Evolutionary conservation across 1,284 basidiomycete genomes (phyloP), one percentile per base, ranked within the genome.

Genomic region (Binderoboletus segoi): DNA sequence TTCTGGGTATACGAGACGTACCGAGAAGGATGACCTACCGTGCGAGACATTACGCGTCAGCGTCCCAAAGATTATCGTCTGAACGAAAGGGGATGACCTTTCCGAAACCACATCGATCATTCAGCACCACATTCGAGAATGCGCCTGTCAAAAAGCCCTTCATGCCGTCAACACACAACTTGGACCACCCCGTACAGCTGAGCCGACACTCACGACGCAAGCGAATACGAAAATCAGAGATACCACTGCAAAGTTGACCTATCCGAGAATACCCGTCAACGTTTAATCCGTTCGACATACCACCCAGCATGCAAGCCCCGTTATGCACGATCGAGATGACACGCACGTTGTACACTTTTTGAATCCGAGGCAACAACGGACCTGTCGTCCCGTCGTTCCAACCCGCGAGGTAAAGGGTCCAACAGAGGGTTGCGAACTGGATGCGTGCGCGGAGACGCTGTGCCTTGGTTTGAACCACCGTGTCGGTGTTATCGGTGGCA

Each of bases 301-400:
- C n/a, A 26, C 8, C 15, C 4, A 33, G 32, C 23, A 33, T 4
- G n/a, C 46, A 38, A 20, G 21, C 7, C 26, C 3, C 40, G 28
- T 30, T 30, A 24, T 13, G 21, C n/a, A 11, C 3, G n/a, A 20
- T 10, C 2, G 10, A 2, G 37, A n/a, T 7, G 28, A 33, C 3
- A 63, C 62, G 2, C 28, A 72, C 69, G 16, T 61, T 30, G 51
- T 71, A 74, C 12, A 73, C 69, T 38, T 51, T 56, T 48, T 73
- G 69, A 33, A 71, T 72, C 3, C 69, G 64, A 3, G 72, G 69
- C 32, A 71, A 57, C 48, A 73, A 47, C n/a, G 69, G 69, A 7
- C 69, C 72, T 24, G 65, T 73, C 20, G 69, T 59, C 8, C 48
- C 72, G 33, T 74, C 69, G 48, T 73, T 73, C 69, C 72, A 73